phyloP scores from a whole-genome alignment of 495 filamentous ascomycete species.

The Penicillium paxilli region DNA sequence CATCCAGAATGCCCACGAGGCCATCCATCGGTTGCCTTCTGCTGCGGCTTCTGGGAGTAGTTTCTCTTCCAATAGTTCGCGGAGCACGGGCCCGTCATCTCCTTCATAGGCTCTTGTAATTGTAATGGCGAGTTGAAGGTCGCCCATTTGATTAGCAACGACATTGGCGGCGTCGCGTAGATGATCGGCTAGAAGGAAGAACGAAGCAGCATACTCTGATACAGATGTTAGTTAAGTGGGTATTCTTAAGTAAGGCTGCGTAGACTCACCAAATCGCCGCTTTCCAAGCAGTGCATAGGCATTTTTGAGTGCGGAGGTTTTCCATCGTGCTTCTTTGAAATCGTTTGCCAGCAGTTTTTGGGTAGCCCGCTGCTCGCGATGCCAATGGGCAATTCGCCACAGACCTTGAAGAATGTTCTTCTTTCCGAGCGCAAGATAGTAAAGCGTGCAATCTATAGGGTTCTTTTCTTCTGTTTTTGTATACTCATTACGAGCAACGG shows the following conservation, averaged over 20 bases:
- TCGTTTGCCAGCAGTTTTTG: conserved; percentile 77
- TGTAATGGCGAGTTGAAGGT: conserved; percentile 88
- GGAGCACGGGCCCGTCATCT: conserved; percentile 73
- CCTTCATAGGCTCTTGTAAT: conserved; percentile 88
- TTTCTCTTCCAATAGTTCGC: conserved; percentile 73
- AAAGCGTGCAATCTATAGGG: conserved; percentile 90
- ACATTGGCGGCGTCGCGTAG: conserved; percentile 83
- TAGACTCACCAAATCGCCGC: conserved; percentile 71
- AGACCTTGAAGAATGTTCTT: conserved; percentile 89
- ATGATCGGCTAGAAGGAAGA: conserved; percentile 89
- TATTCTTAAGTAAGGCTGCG: not conserved
- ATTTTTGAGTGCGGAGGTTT: conserved; percentile 90
- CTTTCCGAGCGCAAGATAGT: conserved; percentile 88
- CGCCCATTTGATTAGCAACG: conserved; percentile 78
- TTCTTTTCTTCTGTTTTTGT: conserved; percentile 84
- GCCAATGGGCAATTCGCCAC: conserved; percentile 94
- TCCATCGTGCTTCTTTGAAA: conserved; percentile 84
- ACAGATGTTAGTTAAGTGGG: conserved; percentile 4
- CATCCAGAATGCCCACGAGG: conserved; percentile 97
- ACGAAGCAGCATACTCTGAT: conserved; percentile 89
- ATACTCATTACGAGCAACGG: conserved; percentile 90
- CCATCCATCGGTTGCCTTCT: conserved; percentile 89
- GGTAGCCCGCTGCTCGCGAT: conserved; percentile 80
- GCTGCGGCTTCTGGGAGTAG: conserved; percentile 75
- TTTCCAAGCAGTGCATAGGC: conserved; percentile 95